Percentiles rank a stretch among this genome's conserved stretches.
phyloP scores from a whole-genome alignment of 163 green algal genomes.

The Chlamydomonas reinhardtii region DNA sequence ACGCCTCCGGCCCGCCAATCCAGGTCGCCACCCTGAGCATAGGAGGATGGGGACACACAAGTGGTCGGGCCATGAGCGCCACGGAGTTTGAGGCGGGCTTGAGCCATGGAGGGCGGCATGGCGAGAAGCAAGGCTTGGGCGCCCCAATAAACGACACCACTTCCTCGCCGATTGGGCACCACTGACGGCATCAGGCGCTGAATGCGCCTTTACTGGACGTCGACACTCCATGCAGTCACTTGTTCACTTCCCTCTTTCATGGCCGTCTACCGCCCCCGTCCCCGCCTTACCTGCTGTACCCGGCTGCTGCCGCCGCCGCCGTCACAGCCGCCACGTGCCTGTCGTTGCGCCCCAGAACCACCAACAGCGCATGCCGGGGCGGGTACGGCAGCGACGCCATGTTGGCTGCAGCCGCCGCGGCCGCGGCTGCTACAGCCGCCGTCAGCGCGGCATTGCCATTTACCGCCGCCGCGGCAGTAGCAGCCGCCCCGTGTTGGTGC shows the following conservation, averaged over 20 bases:
- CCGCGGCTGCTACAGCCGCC: background rate
- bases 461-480: background rate
- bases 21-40: constrained; percentile 1
- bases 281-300: constrained; percentile 40
- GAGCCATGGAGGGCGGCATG: too few species aligned
- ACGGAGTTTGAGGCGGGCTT: too few species aligned
- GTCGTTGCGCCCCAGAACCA: constrained; percentile 27
- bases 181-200: too few species aligned
- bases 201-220: too few species aligned
- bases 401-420: background rate
- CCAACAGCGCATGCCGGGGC: constrained; percentile 24
- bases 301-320: constrained; percentile 24
- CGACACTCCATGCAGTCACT: too few species aligned
- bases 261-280: too few species aligned
- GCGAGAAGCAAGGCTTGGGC: too few species aligned
- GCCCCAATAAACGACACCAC: too few species aligned
- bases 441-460: background rate
- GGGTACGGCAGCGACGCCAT: constrained; percentile 29
- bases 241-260: too few species aligned
- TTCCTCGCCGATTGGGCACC: too few species aligned
- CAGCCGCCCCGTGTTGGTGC: background rate
- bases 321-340: constrained; percentile 34
- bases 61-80: too few species aligned
- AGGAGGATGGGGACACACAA: background rate
- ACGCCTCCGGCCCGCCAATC: constrained; percentile 4